Conservation (phyloP, 306 rosid species). For the Vicia sativa region DNA sequence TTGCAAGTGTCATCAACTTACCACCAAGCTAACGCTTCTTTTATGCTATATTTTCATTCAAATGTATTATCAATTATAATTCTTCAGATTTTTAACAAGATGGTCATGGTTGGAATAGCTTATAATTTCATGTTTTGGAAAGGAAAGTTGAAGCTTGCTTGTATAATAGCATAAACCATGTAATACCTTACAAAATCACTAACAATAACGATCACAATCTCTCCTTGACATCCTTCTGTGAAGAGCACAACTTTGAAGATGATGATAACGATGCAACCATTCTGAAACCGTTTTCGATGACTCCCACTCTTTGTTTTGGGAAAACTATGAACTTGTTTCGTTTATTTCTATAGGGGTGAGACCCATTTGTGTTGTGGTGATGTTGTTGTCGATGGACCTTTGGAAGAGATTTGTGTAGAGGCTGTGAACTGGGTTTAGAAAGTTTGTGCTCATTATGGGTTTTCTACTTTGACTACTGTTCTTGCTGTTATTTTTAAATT, state of each 20-base stretch:
- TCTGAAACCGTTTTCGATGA: slow-evolving; percentile 39
- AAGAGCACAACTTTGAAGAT: slow-evolving; percentile 59
- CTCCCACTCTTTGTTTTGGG: slow-evolving; percentile 55
- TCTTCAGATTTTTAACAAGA: too few species aligned
- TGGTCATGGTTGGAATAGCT: too few species aligned
- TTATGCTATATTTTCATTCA: too few species aligned
- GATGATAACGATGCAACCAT: slow-evolving; percentile 32
- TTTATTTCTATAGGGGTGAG: slow-evolving; percentile 65
- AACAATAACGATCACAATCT: slow-evolving; percentile 27
- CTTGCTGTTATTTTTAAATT: slow-evolving; percentile 54
- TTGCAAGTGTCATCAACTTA: too few species aligned
- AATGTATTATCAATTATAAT: too few species aligned
- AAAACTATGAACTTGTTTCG: slow-evolving; percentile 61
- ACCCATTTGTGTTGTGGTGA: slow-evolving; percentile 42
- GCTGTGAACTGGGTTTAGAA: slow-evolving; percentile 71
- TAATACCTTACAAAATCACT: too few species aligned
- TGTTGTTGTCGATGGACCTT: slow-evolving; percentile 46
- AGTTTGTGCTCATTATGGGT: slow-evolving; percentile 60
- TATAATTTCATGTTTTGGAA: too few species aligned
- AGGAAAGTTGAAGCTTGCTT: too few species aligned
- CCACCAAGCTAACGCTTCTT: too few species aligned
- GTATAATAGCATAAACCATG: too few species aligned
- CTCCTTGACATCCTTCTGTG: slow-evolving; percentile 65
- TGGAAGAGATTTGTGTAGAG: slow-evolving; percentile 54
- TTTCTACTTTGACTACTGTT: slow-evolving; percentile 71